Evolutionary conservation across 345 rosid species (phyloP).

Genomic region (Cochlearia excelsa): DNA sequence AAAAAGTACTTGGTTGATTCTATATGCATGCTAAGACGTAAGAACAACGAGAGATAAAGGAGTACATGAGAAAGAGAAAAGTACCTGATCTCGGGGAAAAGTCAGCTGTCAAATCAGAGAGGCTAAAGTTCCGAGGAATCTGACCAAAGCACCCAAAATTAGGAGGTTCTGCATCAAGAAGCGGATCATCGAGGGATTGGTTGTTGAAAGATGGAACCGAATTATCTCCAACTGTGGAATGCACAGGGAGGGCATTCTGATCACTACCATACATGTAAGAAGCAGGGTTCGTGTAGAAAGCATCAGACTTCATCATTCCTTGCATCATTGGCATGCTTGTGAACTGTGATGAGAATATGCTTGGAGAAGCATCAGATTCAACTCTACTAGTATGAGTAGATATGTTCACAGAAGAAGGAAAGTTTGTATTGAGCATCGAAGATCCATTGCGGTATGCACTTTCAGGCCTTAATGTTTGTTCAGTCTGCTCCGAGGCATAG

Average conservation of each 20-base stretch:
- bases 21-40: constrained; percentile 4
- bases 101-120: constrained; percentile 87
- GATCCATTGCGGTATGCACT: constrained; percentile 72
- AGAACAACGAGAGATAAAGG: not conserved
- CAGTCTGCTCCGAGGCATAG: constrained; percentile 57
- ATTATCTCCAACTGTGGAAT: constrained; percentile 61
- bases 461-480: constrained; percentile 54
- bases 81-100: constrained; percentile 91
- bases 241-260: constrained; percentile 61
- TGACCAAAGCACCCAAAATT: constrained; percentile 74
- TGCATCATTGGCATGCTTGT: constrained; percentile 69
- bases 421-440: constrained; percentile 50
- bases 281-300: constrained; percentile 61
- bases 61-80: constrained; percentile 21
- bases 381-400: constrained; percentile 64
- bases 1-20: not conserved
- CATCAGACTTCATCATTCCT: constrained; percentile 76
- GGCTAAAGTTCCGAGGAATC: constrained; percentile 84
- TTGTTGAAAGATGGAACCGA: constrained; percentile 69
- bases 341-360: constrained; percentile 63
- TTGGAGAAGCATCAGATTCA: constrained; percentile 56
- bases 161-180: constrained; percentile 69
- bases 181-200: constrained; percentile 64
- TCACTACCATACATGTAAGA: constrained; percentile 71
- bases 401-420: constrained; percentile 62